phyloP scores from a whole-genome alignment of 495 filamentous ascomycete genomes.

The Penicillium subrubescens region DNA sequence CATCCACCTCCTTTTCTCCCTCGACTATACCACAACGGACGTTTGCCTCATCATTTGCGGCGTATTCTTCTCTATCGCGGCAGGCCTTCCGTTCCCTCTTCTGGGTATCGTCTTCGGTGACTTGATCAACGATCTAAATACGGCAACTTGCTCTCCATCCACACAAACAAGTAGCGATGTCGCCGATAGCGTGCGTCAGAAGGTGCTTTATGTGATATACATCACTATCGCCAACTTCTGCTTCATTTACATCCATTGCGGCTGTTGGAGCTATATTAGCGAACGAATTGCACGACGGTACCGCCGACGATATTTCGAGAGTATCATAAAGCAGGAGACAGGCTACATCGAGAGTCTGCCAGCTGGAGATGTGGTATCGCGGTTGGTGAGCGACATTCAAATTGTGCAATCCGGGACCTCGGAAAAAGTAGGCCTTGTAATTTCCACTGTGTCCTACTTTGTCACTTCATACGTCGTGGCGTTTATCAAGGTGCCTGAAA shows the following conservation, averaged over 20 bases:
- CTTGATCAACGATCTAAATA: slow-evolving; percentile 56
- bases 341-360: slow-evolving; percentile 58
- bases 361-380: slow-evolving; percentile 58
- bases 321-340: slow-evolving; percentile 59
- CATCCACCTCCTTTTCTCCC: slow-evolving; percentile 32
- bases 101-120: slow-evolving; percentile 70
- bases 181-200: slow-evolving; percentile 34
- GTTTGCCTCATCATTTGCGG: slow-evolving; percentile 40
- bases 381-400: slow-evolving; percentile 60
- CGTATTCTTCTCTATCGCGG: slow-evolving; percentile 55
- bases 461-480: slow-evolving; percentile 62
- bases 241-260: slow-evolving; percentile 54
- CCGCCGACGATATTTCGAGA: slow-evolving; percentile 57
- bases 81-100: slow-evolving; percentile 66
- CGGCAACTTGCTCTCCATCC: slow-evolving; percentile 30
- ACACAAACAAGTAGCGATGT: slow-evolving; percentile 17
- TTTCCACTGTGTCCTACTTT: slow-evolving; percentile 61
- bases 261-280: slow-evolving; percentile 62
- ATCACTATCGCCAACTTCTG: slow-evolving; percentile 62
- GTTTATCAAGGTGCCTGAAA: slow-evolving; percentile 56
- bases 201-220: slow-evolving; percentile 64
- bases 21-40: slow-evolving; percentile 35
- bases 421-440: slow-evolving; percentile 65
- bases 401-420: slow-evolving; percentile 62
- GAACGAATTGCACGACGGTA: slow-evolving; percentile 65